phyloP scores from a whole-genome alignment of 495 filamentous ascomycete species.

The Penicillium flavigenum region DNA sequence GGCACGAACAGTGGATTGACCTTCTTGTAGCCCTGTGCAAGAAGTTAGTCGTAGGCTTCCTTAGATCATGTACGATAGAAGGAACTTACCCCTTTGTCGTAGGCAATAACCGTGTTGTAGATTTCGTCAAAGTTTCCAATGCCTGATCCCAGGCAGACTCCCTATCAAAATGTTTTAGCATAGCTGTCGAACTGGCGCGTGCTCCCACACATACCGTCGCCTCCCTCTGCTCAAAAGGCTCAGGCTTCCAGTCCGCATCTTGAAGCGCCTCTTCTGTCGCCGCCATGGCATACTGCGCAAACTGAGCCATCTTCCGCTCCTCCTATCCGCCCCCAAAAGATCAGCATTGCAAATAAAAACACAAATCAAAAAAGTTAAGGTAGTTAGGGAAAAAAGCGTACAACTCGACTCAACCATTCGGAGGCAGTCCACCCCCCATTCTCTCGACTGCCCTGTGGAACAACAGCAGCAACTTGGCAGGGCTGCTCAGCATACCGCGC shows the following conservation, averaged over 20 bases:
- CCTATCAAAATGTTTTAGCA: conserved; percentile 40
- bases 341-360: conserved; percentile 13
- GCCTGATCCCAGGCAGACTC: conserved; percentile 91
- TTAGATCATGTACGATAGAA: neutral
- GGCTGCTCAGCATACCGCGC: conserved; percentile 67
- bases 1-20: conserved; percentile 92
- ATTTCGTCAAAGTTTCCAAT: conserved; percentile 93
- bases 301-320: conserved; percentile 82
- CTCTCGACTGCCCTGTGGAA: conserved; percentile 59
- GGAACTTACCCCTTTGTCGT: conserved; percentile 65
- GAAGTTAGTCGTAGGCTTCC: neutral
- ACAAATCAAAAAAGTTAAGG: neutral
- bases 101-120: conserved; percentile 76
- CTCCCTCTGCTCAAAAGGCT: conserved; percentile 59
- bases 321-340: conserved; percentile 44
- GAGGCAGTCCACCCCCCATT: conserved; percentile 67
- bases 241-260: conserved; percentile 79
- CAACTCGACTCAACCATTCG: conserved; percentile 72
- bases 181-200: neutral
- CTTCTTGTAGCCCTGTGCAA: conserved; percentile 76
- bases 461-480: conserved; percentile 78
- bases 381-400: conserved; percentile 17
- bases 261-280: conserved; percentile 82
- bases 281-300: conserved; percentile 87
- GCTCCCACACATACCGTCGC: conserved; percentile 54